Evolutionary conservation across 495 filamentous ascomycete genomes (phyloP).

Genomic region (Acidomyces sp.): DNA sequence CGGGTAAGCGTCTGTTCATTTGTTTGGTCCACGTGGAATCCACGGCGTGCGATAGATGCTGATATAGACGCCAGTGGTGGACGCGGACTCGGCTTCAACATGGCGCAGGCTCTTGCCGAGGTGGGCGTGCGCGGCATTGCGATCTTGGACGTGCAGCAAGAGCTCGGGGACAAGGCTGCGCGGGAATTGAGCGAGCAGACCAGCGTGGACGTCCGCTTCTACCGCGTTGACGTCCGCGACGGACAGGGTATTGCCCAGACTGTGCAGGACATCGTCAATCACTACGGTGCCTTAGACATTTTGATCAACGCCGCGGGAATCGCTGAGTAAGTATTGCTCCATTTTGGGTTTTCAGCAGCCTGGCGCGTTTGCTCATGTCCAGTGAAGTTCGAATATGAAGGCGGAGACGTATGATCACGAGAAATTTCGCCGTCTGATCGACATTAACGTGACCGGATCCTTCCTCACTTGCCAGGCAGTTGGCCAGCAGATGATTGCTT

Average conservation of each 20-base stretch:
- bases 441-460: slow-evolving; percentile 63
- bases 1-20: slow-evolving; percentile 39
- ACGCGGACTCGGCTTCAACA: slow-evolving; percentile 61
- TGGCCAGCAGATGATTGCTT: slow-evolving; percentile 49
- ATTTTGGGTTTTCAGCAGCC: too few species aligned
- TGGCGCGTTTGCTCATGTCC: slow-evolving; percentile 6
- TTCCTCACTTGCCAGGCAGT: slow-evolving; percentile 55
- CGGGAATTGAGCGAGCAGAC: slow-evolving; percentile 52
- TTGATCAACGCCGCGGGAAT: slow-evolving; percentile 77
- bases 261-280: slow-evolving; percentile 43
- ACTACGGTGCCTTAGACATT: slow-evolving; percentile 55
- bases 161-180: slow-evolving; percentile 55
- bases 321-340: slow-evolving; percentile 44
- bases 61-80: slow-evolving; percentile 43
- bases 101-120: slow-evolving; percentile 62
- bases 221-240: slow-evolving; percentile 59
- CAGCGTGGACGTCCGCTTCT: slow-evolving; percentile 58
- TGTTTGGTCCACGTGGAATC: background rate
- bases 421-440: slow-evolving; percentile 59
- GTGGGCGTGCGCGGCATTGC: slow-evolving; percentile 58
- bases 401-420: slow-evolving; percentile 41
- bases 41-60: slow-evolving; percentile 1
- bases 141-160: slow-evolving; percentile 61
- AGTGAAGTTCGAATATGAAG: slow-evolving; percentile 49
- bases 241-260: slow-evolving; percentile 46